Evolutionary conservation across 2,329 filamentous ascomycete genomes (phyloP).

Genomic region (Fusarium sp.): DNA sequence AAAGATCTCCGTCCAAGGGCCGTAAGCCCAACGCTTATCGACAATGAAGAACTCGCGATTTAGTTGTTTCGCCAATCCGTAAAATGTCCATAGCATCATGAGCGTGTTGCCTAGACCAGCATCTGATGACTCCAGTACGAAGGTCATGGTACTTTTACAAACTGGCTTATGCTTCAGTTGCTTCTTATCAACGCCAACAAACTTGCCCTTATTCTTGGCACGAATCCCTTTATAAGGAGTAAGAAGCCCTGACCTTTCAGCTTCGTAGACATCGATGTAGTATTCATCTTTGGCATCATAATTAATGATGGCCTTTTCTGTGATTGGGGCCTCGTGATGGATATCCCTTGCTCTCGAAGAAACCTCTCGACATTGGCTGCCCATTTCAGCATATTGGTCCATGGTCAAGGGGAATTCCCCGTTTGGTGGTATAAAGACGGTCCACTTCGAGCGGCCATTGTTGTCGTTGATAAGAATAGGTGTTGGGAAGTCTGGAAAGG

Average conservation of each 20-base stretch:
- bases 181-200: conserved; percentile 64
- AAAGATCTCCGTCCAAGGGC: conserved; percentile 80
- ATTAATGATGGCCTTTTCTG: conserved; percentile 60
- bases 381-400: conserved; percentile 77
- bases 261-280: conserved; percentile 81
- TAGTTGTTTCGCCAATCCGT: conserved; percentile 81
- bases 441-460: conserved; percentile 78
- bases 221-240: conserved; percentile 52
- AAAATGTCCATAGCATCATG: conserved; percentile 86
- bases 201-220: conserved; percentile 58
- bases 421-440: conserved; percentile 79
- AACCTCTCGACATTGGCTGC: conserved; percentile 74
- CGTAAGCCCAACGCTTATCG: conserved; percentile 86
- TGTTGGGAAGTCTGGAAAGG: conserved; percentile 78
- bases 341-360: conserved; percentile 68
- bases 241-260: conserved; percentile 74
- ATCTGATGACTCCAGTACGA: conserved; percentile 78
- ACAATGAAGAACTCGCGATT: conserved; percentile 85
- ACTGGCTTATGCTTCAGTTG: conserved; percentile 63
- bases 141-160: conserved; percentile 81
- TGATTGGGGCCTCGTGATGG: conserved; percentile 52
- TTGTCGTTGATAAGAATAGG: conserved; percentile 78
- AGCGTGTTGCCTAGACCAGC: conserved; percentile 83
- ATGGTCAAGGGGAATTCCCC: conserved; percentile 75
- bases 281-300: conserved; percentile 75